Base-by-base conservation (phyloP, 345 rosid genomes). In the Clausena lansium region DNA sequence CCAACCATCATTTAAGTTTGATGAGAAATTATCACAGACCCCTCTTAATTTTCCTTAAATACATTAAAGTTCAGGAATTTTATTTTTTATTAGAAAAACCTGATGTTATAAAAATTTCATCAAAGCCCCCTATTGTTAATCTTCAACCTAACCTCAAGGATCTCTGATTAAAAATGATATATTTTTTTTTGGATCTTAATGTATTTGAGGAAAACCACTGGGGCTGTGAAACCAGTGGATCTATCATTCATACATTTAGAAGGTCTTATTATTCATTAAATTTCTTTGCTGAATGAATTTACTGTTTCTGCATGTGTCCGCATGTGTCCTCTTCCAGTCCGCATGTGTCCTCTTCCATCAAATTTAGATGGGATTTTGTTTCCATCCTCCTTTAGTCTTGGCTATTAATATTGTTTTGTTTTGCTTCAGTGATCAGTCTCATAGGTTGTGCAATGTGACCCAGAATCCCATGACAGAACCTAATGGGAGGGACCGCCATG, bases 361-460 rank as follows among this genome's bases (percentile, higher is more conserved):
- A 45, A 45, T 3, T 45, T 45, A 11, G 50, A 45, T 45, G 45
- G 65, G 13, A n/a, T 45, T 35, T 72, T 38, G 15, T 66, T 10
- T 77, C 64, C 15, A 25, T 24, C 8, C 78, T n/a, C 61, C 67
- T 41, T 14, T 2, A 5, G 14, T 39, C 39, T 79, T 65, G 35
- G 54, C 63, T 76, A 36, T 76, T 47, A 39, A 63, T 27, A 55
- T 14, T 20, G 24, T 45, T 75, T 71, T 11, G 35, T 75, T 80
- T 74, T 73, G 75, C 57, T 73, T 74, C 83, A 94, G 98, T 78
- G 88, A 88, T 78, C 77, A 77, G 63, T 38, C 83, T 50, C 86
- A 62, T 73, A 90, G 89, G 77, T 76, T 83, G 76, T 94, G 98
- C 86, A 92, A 89, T 78, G 89, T 89, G 79, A 91, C 94, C 14